A percentile compares a stretch with the other conserved stretches of the same genome.
These are phyloP conservation scores for Linum tenue DNA, from an alignment of 345 rosid species.

Conservation along the genomic window DNA sequence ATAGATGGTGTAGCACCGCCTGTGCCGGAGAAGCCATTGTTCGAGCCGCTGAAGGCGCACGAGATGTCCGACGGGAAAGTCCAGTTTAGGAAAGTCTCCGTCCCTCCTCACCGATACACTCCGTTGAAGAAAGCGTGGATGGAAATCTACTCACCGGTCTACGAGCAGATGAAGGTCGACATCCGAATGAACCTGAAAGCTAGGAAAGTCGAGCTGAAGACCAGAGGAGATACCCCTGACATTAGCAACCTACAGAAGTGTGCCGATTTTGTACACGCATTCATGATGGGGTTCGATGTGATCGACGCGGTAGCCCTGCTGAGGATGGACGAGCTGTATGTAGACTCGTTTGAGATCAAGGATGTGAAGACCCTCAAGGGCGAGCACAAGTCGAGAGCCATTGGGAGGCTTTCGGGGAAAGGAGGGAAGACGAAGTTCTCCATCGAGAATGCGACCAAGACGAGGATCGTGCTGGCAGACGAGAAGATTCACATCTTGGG, in stretches of 20 bases:
- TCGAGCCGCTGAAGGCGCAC: slow-evolving; percentile 67
- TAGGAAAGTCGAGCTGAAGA: slow-evolving; percentile 70
- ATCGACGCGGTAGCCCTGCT: slow-evolving; percentile 64
- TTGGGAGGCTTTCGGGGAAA: slow-evolving; percentile 78
- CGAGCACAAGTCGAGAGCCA: slow-evolving; percentile 80
- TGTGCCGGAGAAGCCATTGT: slow-evolving; percentile 39
- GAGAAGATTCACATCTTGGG: slow-evolving; percentile 73
- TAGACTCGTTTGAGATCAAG: slow-evolving; percentile 82
- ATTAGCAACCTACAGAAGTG: slow-evolving; percentile 68
- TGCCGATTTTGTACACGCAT: slow-evolving; percentile 88
- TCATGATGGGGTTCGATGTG: slow-evolving; percentile 80
- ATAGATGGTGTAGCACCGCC: not conserved
- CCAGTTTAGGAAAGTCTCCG: slow-evolving; percentile 59
- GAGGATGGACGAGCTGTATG: slow-evolving; percentile 72
- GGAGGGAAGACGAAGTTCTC: slow-evolving; percentile 87
- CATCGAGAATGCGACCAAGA: slow-evolving; percentile 74
- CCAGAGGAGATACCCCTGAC: slow-evolving; percentile 61
- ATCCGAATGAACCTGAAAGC: slow-evolving; percentile 80
- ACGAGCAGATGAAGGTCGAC: slow-evolving; percentile 84
- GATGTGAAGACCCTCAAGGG: slow-evolving; percentile 83
- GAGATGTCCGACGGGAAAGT: slow-evolving; percentile 76
- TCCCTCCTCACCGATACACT: slow-evolving; percentile 72
- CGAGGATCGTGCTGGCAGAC: slow-evolving; percentile 80
- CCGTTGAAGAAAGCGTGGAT: slow-evolving; percentile 83
- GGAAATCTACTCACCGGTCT: slow-evolving; percentile 66